Conservation (phyloP, 345 rosid species). For the Ceriops zippeliana region DNA sequence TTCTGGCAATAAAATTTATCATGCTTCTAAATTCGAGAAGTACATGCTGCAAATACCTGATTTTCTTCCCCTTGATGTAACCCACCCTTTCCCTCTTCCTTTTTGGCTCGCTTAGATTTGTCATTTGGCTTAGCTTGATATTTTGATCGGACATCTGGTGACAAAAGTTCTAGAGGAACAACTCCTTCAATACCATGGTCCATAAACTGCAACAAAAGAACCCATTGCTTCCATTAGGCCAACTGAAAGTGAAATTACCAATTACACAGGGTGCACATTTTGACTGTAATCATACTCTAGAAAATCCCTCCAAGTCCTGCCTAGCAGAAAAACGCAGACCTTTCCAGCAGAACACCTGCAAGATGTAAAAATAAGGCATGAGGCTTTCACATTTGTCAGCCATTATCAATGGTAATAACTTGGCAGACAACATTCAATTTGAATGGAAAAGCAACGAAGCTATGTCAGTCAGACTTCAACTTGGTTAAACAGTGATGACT, state of each 20-base stretch:
- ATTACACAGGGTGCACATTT: not conserved
- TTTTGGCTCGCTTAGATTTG: slow-evolving; percentile 81
- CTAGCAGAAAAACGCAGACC: slow-evolving; percentile 90
- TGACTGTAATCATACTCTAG: slow-evolving; percentile 49
- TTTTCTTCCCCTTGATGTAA: slow-evolving; percentile 57
- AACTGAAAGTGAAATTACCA: not conserved
- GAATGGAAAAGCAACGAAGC: too few species aligned
- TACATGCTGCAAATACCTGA: slow-evolving; percentile 39
- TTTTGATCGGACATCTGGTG: slow-evolving; percentile 69
- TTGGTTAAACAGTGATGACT: too few species aligned
- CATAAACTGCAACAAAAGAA: slow-evolving; percentile 61
- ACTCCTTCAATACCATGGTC: slow-evolving; percentile 95
- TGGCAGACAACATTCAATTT: too few species aligned
- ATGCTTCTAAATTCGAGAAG: not conserved
- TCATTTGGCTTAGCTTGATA: slow-evolving; percentile 87
- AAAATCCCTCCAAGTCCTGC: slow-evolving; percentile 96
- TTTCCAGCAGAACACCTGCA: slow-evolving; percentile 98
- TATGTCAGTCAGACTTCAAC: too few species aligned
- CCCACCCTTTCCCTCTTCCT: slow-evolving; percentile 65
- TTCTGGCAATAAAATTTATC: too few species aligned
- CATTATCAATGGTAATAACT: too few species aligned
- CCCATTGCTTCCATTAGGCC: slow-evolving; percentile 6
- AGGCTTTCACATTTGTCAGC: too few species aligned
- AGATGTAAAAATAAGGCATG: not conserved
- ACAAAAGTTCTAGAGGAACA: slow-evolving; percentile 84